Evolutionary conservation across 768 basidiomycete species (phyloP).

Genomic region (Boletales sp.): DNA sequence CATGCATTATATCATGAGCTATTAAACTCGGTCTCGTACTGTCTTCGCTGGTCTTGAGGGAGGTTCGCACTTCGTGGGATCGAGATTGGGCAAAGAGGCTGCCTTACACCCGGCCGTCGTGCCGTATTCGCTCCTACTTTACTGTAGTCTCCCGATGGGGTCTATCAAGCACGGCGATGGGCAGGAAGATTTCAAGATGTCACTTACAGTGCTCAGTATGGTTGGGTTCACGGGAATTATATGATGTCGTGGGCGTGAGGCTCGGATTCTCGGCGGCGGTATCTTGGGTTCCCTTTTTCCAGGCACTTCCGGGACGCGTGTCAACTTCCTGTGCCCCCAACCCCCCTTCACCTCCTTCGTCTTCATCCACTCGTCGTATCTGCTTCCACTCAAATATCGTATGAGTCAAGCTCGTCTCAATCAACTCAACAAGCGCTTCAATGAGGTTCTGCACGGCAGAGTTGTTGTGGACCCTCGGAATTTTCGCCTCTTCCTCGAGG

Average conservation of each 20-base stretch:
- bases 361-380: not conserved
- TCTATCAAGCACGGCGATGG: too few species aligned
- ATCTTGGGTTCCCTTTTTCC: not conserved
- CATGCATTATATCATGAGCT: slow-evolving; percentile 13
- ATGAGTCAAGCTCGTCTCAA: slow-evolving; percentile 17
- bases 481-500: slow-evolving; percentile 43
- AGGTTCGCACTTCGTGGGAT: too few species aligned
- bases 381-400: not conserved
- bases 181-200: too few species aligned
- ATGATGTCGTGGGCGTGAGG: too few species aligned
- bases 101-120: too few species aligned
- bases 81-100: too few species aligned
- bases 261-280: too few species aligned
- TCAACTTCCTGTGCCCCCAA: slow-evolving; percentile 4
- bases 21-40: not conserved
- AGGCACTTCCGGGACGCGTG: not conserved
- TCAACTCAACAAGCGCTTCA: slow-evolving; percentile 35
- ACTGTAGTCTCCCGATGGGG: too few species aligned
- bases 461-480: slow-evolving; percentile 19
- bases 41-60: too few species aligned
- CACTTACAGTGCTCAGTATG: too few species aligned
- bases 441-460: slow-evolving; percentile 32
- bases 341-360: not conserved
- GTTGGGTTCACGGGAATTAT: too few species aligned
- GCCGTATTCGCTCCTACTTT: too few species aligned